Conservation (phyloP, 371 early-diverging fungal species). For the Phascolomyces articulosus region DNA sequence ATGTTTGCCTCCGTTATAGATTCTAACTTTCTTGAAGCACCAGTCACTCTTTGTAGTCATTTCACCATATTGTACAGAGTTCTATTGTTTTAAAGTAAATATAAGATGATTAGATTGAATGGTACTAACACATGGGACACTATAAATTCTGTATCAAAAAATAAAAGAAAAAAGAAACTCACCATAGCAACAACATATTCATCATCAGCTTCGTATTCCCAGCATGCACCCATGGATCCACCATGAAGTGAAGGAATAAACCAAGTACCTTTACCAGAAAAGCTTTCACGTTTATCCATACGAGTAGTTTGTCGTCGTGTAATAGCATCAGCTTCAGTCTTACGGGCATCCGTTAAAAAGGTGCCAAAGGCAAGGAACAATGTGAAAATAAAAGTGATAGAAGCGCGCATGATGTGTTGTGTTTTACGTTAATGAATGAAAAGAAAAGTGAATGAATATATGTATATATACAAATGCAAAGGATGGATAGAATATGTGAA, state of each 20-base stretch:
- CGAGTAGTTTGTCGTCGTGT: neutral
- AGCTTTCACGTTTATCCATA: neutral
- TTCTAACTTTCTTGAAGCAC: constrained; percentile 31
- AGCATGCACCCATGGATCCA: constrained; percentile 31
- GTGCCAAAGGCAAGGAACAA: constrained; percentile 7
- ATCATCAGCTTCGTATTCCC: constrained; percentile 24
- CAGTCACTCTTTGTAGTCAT: constrained; percentile 25
- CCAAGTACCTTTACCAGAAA: constrained; percentile 27
- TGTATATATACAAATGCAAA: neutral
- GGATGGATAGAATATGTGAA: constrained; percentile 3
- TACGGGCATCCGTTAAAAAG: constrained; percentile 1
- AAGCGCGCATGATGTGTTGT: constrained; percentile 14
- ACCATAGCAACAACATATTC: constrained; percentile 34
- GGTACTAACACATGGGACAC: no score
- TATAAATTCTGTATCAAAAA: no score
- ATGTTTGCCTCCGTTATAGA: constrained; percentile 20
- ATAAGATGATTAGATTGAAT: neutral
- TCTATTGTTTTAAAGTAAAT: constrained; percentile 11
- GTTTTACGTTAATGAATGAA: no score
- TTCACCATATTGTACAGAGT: constrained; percentile 24
- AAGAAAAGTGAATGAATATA: neutral
- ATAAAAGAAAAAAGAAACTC: no score
- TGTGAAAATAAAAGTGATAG: neutral
- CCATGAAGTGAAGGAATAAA: constrained; percentile 34
- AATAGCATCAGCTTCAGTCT: constrained; percentile 4